Conservation (phyloP, 805 yeast genomes). For the Suhomyces vadensis region DNA sequence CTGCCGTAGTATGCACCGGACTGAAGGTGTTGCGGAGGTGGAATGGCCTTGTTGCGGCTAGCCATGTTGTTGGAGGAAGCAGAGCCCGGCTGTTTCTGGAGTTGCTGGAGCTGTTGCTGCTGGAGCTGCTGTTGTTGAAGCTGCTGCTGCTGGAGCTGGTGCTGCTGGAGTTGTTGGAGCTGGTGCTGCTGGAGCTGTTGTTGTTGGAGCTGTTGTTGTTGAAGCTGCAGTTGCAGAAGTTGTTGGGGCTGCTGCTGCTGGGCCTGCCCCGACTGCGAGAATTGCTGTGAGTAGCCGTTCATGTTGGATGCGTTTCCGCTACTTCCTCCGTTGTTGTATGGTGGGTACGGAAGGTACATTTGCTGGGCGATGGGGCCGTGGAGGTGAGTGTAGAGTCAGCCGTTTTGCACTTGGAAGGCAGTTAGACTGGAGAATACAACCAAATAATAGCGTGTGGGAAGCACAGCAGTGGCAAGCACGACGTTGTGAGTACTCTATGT, state of each 20-base stretch:
- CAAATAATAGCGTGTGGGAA: too few species aligned
- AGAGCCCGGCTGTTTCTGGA: conserved; percentile 1
- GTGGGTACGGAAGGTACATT: conserved; percentile 12
- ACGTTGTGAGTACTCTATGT: too few species aligned
- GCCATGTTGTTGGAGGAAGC: conserved; percentile 1
- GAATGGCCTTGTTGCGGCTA: conserved; percentile 2
- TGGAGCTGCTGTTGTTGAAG: conserved; percentile 16
- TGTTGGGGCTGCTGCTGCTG: conserved; percentile 10
- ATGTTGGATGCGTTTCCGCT: conserved; percentile 9
- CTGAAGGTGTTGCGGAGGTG: conserved; percentile 9
- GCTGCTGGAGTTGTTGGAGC: conserved; percentile 1
- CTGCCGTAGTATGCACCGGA: conserved; percentile 5
- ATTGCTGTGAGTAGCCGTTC: conserved; percentile 11
- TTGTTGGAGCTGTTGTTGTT: conserved; percentile 12
- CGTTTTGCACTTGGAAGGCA: background rate
- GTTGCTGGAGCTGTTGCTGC: conserved; percentile 14
- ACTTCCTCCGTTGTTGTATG: conserved; percentile 3
- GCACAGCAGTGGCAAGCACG: too few species aligned
- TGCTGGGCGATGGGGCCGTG: background rate
- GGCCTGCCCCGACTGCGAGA: conserved; percentile 3
- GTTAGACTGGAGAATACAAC: background rate
- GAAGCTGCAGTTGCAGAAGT: conserved; percentile 11
- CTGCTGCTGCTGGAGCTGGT: conserved; percentile 12
- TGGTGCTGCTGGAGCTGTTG: conserved; percentile 5
- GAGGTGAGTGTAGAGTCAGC: background rate